phyloP scores from a whole-genome alignment of 1,284 basidiomycete species.

The Puccinia sorghi region DNA sequence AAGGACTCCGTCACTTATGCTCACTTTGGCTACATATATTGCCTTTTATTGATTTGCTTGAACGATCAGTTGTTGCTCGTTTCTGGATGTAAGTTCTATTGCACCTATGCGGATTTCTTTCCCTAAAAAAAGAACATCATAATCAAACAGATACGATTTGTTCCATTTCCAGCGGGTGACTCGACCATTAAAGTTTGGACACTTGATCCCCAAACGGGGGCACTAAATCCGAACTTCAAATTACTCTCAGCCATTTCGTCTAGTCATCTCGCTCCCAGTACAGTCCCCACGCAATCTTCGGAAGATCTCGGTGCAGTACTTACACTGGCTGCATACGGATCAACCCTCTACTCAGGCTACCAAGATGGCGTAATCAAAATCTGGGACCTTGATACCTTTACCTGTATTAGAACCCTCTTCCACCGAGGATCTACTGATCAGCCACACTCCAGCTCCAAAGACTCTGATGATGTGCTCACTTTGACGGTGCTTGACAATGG shows the following conservation, averaged over 20 bases:
- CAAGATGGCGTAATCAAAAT: slow-evolving; percentile 50
- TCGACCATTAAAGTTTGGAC: slow-evolving; percentile 49
- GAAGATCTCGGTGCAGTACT: slow-evolving; percentile 48
- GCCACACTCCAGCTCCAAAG: neutral
- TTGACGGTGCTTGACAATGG: slow-evolving; percentile 49
- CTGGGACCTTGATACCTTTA: slow-evolving; percentile 50
- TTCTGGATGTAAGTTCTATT: slow-evolving; percentile 44
- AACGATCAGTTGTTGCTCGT: slow-evolving; percentile 41
- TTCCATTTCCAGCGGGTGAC: slow-evolving; percentile 40
- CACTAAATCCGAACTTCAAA: slow-evolving; percentile 23
- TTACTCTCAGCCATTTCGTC: slow-evolving; percentile 12
- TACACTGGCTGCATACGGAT: slow-evolving; percentile 30
- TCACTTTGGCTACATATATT: slow-evolving; percentile 49
- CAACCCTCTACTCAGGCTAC: slow-evolving; percentile 48
- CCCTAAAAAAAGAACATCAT: neutral
- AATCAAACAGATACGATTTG: neutral
- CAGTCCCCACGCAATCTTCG: neutral
- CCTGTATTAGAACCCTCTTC: slow-evolving; percentile 49
- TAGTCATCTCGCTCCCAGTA: slow-evolving; percentile 12
- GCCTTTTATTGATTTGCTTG: slow-evolving; percentile 35
- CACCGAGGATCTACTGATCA: slow-evolving; percentile 35
- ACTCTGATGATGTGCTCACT: slow-evolving; percentile 43
- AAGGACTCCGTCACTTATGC: slow-evolving; percentile 43
- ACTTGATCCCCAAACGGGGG: slow-evolving; percentile 34
- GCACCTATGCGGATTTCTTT: neutral